Base-by-base conservation (phyloP, 2,329 filamentous ascomycete genomes). In the Gliomastix tumulicola region DNA sequence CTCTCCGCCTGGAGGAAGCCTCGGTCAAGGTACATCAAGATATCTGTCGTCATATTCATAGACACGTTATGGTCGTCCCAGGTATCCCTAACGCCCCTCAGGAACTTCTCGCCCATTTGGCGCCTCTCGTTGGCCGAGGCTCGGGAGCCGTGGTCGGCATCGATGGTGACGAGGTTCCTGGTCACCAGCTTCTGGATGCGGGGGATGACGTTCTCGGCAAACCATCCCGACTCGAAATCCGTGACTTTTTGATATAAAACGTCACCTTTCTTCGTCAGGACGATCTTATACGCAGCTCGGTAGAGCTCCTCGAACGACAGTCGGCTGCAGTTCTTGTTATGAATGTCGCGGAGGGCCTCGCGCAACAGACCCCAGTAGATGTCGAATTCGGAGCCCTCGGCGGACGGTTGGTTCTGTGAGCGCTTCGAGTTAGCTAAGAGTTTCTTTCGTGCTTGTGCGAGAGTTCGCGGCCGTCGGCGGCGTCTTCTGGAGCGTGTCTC, bases 221-320 rank as follows among this genome's bases (percentile, higher is more conserved):
- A 80, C 84, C 90, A 95, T 44, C 78, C 65, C 49, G 82, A 74
- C 60, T 97, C 90, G 38, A 95, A 88, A 3, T 79, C 65, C 49
- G 82, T 84, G 34, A 97, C 88, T 9, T 76, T 72, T 6, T 84
- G 74, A 60, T 97, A 97, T 2, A 98, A 71, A 10, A 81, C 68
- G 22, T 84, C 78, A 19, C 89, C 89, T 48, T 88, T 83, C 63
- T 90, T 94, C 60, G 84, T 85, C 23, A 96, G 66, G 2, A 97
- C 90, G 16, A 97, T 86, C 57, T 92, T 90, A 63, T 98, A 98
- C 6, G 88, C 86, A 37, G 85, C 85, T 40, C 92, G 84, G 63
- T 98, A 98, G 1, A 98, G 76, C 52, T 94, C 84, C 59, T 98
- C 92, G 65, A 96, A 98, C 2, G 89, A 95, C 3, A 98, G 76